Evolutionary conservation across 2,329 filamentous ascomycete genomes (phyloP).

Genomic region (Lasiodiplodia theobromae): DNA sequence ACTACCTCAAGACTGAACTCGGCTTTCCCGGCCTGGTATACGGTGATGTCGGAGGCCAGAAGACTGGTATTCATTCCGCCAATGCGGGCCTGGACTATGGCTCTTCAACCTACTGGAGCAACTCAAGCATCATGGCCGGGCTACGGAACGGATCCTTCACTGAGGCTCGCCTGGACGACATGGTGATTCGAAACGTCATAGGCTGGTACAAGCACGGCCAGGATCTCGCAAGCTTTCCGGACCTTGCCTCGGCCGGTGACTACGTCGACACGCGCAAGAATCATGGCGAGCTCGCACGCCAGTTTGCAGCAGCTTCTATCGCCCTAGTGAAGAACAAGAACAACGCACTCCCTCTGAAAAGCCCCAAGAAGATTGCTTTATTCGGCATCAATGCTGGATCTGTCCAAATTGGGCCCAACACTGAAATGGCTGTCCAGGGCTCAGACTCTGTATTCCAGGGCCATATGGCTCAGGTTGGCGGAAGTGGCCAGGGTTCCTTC

Average conservation of each 20-base stretch:
- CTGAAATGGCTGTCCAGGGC: conserved; percentile 34
- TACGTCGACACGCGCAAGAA: conserved; percentile 41
- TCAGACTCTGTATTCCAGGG: conserved; percentile 47
- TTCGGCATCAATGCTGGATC: conserved; percentile 59
- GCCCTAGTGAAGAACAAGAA: conserved; percentile 59
- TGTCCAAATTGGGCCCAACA: conserved; percentile 58
- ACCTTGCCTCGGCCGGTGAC: conserved; percentile 39
- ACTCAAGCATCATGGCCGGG: conserved; percentile 45
- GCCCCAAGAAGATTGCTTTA: conserved; percentile 56
- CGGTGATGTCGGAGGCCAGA: conserved; percentile 37
- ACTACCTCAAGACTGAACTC: conserved; percentile 58
- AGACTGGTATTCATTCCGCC: conserved; percentile 39
- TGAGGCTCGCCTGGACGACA: conserved; percentile 53
- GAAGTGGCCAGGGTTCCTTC: conserved; percentile 50
- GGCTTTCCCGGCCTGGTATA: conserved; percentile 41
- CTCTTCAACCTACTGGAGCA: conserved; percentile 1
- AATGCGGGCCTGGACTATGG: conserved; percentile 39
- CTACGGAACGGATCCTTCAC: conserved; percentile 52
- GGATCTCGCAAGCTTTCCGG: conserved; percentile 50
- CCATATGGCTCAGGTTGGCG: conserved; percentile 53
- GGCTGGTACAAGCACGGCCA: conserved; percentile 55
- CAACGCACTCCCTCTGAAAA: conserved; percentile 60
- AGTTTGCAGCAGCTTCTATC: conserved; percentile 50
- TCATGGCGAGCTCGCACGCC: conserved; percentile 46
- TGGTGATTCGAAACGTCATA: conserved; percentile 56